Conservation (phyloP, 805 yeast species). For the Diddensiella transvaalensis region DNA sequence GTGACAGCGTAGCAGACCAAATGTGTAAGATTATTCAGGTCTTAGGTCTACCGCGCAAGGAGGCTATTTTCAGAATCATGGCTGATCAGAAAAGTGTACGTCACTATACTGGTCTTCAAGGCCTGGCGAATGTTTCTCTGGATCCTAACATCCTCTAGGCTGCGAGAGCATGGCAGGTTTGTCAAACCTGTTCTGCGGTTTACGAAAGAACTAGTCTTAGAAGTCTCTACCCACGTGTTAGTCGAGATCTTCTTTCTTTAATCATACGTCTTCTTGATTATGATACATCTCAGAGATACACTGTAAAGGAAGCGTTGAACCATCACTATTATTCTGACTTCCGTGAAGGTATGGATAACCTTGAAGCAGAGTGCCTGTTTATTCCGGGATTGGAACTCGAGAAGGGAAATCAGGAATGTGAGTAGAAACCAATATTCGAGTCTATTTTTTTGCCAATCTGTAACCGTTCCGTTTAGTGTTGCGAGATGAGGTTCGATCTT, state of each 20-base stretch:
- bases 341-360: slow-evolving; percentile 55
- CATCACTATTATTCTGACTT: slow-evolving; percentile 55
- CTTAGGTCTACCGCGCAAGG: slow-evolving; percentile 62
- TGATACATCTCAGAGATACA: slow-evolving; percentile 54
- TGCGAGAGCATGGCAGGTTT: neutral
- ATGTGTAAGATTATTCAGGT: slow-evolving; percentile 62
- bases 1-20: slow-evolving; percentile 69
- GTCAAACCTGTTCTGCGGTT: neutral
- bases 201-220: slow-evolving; percentile 4
- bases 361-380: slow-evolving; percentile 47
- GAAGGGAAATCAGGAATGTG: slow-evolving; percentile 1
- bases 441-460: neutral
- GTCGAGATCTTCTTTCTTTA: slow-evolving; percentile 45
- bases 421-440: neutral
- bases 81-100: too few species aligned
- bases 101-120: neutral
- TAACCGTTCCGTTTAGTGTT: slow-evolving; percentile 10
- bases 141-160: neutral
- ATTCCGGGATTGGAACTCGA: slow-evolving; percentile 64
- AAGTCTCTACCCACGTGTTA: slow-evolving; percentile 60
- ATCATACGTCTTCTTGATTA: slow-evolving; percentile 57
- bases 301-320: slow-evolving; percentile 52
- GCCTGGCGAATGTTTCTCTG: neutral
- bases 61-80: slow-evolving; percentile 4
- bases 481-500: slow-evolving; percentile 17